phyloP scores from a whole-genome alignment of 768 basidiomycete species.

The Clavulina sp. region DNA sequence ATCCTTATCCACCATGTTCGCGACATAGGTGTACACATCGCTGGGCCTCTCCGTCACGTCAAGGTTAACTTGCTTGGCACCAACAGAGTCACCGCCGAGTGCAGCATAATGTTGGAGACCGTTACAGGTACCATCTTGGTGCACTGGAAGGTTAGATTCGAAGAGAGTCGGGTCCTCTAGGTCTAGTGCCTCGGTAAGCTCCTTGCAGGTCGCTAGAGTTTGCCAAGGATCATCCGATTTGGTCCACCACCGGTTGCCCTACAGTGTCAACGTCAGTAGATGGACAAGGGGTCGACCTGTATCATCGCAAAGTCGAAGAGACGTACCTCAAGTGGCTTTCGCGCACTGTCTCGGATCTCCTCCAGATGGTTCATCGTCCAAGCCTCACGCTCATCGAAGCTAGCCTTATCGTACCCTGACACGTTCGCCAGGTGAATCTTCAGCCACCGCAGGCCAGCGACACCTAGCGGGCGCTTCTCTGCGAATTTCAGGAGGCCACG shows the following conservation, averaged over 20 bases:
- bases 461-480: conserved; percentile 61
- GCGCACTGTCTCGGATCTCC: conserved; percentile 67
- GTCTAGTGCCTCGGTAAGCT: conserved; percentile 64
- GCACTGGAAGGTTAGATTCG: conserved; percentile 65
- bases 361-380: conserved; percentile 59
- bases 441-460: conserved; percentile 77
- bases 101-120: conserved; percentile 98
- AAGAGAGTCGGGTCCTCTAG: conserved; percentile 42
- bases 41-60: conserved; percentile 68
- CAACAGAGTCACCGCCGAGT: conserved; percentile 76
- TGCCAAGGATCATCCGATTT: conserved; percentile 95
- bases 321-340: conserved; percentile 55
- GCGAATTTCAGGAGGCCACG: conserved; percentile 77
- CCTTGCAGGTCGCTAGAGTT: conserved; percentile 82
- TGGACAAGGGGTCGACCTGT: background rate
- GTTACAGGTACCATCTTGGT: conserved; percentile 98
- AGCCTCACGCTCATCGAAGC: conserved; percentile 75
- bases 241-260: conserved; percentile 79
- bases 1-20: conserved; percentile 59
- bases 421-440: conserved; percentile 90
- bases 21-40: conserved; percentile 90
- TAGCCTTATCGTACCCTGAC: conserved; percentile 88
- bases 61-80: conserved; percentile 87
- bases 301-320: background rate
- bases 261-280: background rate